Evolutionary conservation across 2,329 filamentous ascomycete genomes (phyloP), one percentile per base, ranked within the genome.

Genomic region (Botrytis medusae): DNA sequence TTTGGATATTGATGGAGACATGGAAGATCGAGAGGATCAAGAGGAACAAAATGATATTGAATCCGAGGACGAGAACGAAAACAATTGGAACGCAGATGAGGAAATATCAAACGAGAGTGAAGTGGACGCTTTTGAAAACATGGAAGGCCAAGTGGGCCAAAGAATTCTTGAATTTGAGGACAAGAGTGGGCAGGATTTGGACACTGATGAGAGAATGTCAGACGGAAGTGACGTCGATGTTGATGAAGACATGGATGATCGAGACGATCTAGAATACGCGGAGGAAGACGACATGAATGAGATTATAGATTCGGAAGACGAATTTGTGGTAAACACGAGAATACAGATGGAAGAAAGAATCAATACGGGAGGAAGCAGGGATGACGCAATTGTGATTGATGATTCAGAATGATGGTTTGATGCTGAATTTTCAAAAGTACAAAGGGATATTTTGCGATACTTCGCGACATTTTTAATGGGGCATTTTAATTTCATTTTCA

Each of bases 321-420:
- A 46, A 25, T 25, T 2, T 12, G 16, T 14, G 14, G 34, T 1
- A 9, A 32, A 4, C 7, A 18, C 3, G 4, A 57, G 1, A 37
- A 29, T 12, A 5, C 37, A 25, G 65, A 48, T 16, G 40, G n/a
- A 20, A 18, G n/a, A 4, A 32, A 16, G n/a, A 42, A 42, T 32
- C 25, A 44, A 44, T 10, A 16, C 37, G 25, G 65, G 48, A 69
- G 18, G 12, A 18, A 69, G 48, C 65, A 57, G 37, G 14, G 37
- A 57, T 32, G 10, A 57, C 18, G 48, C 65, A 29, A 57, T 69
- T 57, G 10, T 59, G 48, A n/a, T 69, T 42, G 65, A 69, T 18
- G 48, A 32, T 69, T 69, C n/a, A 2, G 65, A 69, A n/a, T 69
- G 18, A 42, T 32, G 8, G 25, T 14, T 40, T 14, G 4, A 1